Base-by-base conservation (phyloP, 441 rosid genomes). In the Capsella rubella region DNA sequence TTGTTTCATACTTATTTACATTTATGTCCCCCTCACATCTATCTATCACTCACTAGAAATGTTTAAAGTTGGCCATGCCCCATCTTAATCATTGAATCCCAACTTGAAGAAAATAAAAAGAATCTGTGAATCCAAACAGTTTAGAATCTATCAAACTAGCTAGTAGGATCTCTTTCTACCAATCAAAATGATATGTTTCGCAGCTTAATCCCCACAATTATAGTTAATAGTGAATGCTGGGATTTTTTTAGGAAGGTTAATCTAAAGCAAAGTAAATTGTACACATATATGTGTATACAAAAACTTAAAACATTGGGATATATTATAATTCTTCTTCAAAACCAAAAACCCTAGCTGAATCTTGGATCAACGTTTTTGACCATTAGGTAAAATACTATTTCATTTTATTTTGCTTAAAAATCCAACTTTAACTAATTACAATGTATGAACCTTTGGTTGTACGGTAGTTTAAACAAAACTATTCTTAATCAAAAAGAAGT, bases 61-160 rank as follows among this genome's bases (percentile, higher is more conserved):
- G 50, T 35, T 70, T 43, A 0, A 28, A 37, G 11, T 37, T 37
- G 40, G 40, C 40, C 40, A 8, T 9, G 4, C 9, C 46, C 78
- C 46, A 66, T 67, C 61, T 14, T 45, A 57, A 66, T 74, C 61
- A 57, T 35, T 66, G 72, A 58, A 66, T 74, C 72, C 72, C 78
- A 66, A 66, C 67, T 58, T 66, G 39, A 14, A 6, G 3, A 50
- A 47, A 15, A 58, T 32, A 21, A 51, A 32, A 27, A 58, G 25
- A 64, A 73, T 64, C 21, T 54, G 29, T 46, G 66, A 46, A 45
- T 54, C 71, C 15, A 6, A 34, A 15, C 32, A 45, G 46, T 34
- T 14, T 1, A 43, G 76, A 55, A 73, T 73, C 77, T 73, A 56
- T 15, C 1, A 37, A 47, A 46, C n/a, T 15, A 54, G 25, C 25